A percentile compares a stretch with the other conserved stretches of the same genome.
These are phyloP conservation scores for Cystobasidium onofrii DNA, from an alignment of 768 basidiomycete genomes.

Conservation along the genomic window DNA sequence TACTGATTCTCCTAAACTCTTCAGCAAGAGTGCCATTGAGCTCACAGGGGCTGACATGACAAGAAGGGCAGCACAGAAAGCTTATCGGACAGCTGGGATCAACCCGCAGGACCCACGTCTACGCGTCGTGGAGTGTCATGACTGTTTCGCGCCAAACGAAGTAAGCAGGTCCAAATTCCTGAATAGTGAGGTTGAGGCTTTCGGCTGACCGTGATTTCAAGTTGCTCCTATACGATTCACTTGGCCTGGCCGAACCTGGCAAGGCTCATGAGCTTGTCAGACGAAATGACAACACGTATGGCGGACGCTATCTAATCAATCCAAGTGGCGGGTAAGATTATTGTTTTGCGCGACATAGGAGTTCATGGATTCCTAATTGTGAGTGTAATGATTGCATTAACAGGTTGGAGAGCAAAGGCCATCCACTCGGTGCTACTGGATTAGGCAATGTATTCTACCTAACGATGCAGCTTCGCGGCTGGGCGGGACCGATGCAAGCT, in stretches of 20 bases:
- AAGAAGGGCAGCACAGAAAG: constrained; percentile 59
- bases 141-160: constrained; percentile 77
- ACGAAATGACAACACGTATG: constrained; percentile 64
- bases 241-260: constrained; percentile 60
- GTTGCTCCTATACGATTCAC: constrained; percentile 73
- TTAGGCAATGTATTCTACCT: constrained; percentile 38
- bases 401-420: constrained; percentile 79
- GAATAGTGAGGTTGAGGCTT: neutral
- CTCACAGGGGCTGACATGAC: constrained; percentile 67
- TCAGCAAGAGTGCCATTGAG: constrained; percentile 68
- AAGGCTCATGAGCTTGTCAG: constrained; percentile 69
- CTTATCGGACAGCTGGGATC: constrained; percentile 65
- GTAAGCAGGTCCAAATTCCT: constrained; percentile 47
- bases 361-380: too few relatives aligned
- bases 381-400: too few relatives aligned
- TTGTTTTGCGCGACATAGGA: too few relatives aligned
- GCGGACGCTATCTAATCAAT: constrained; percentile 75
- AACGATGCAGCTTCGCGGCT: constrained; percentile 27
- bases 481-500: constrained; percentile 39
- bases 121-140: constrained; percentile 77
- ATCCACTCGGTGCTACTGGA: constrained; percentile 50
- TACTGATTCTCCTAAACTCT: constrained; percentile 61
- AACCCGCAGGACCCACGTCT: constrained; percentile 57
- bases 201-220: constrained; percentile 40
- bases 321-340: constrained; percentile 66